Base-by-base conservation (phyloP, 768 basidiomycete species). In the Mycena vitilis region DNA sequence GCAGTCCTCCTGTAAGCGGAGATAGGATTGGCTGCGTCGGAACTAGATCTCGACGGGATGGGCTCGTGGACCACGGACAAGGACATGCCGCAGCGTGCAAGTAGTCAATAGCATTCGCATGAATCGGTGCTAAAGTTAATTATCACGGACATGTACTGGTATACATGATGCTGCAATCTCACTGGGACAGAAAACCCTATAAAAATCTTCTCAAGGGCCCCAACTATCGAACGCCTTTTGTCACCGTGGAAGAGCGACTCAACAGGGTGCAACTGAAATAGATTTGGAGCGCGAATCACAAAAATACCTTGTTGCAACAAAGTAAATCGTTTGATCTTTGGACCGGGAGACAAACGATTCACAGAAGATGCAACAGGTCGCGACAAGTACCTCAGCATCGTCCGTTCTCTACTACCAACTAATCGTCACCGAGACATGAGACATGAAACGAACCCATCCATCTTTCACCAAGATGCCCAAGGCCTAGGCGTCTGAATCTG, bases 101-200 rank as follows among this genome's bases (percentile, higher is more conserved):
- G 57, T 49, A 66, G 37, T 52, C 60, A 20, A 30, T 55, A n/a
- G 48, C 58, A 42, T 64, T 53, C 23, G 36, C 38, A 38, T n/a
- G 30, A 30, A 44, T 40, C 54, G 59, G 66, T 55, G 61, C 61
- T 63, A 49, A 54, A 61, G 60, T 71, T 64, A 53, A 68, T 64
- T 49, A 49, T 65, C 53, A 63, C 51, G 71, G 71, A 72, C 67
- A 66, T 72, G 67, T 72, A 71, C 71, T 71, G 71, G 71, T 72
- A 65, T 69, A 72, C 67, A 68, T 69, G 55, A 71, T 66, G 69
- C 69, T 66, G 69, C 69, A 63, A 66, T 65, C 54, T 70, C 47
- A 16, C 65, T 62, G 59, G 69, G 60, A 62, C 71, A 42, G 40
- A 40, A 40, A 40, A 40, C 15, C 30, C 30, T 5, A 30, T 30